Conservation (phyloP, 2,329 filamentous ascomycete species). For the Aspergillus awamori region DNA sequence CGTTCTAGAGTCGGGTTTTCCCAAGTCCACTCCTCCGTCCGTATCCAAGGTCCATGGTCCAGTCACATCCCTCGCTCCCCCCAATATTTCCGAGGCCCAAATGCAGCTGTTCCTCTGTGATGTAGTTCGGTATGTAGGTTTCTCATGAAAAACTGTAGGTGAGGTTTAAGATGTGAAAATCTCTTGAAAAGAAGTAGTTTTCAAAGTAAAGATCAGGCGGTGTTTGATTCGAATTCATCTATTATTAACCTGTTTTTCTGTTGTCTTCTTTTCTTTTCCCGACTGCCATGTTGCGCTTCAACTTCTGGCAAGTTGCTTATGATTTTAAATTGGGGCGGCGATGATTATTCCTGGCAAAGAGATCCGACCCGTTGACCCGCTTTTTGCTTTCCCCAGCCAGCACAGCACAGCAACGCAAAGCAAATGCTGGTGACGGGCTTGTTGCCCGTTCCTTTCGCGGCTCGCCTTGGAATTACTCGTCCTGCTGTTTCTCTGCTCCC, state of each 20-base stretch:
- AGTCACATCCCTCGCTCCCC: not conserved
- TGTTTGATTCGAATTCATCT: not conserved
- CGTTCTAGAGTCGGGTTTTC: not conserved
- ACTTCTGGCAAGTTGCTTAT: not conserved
- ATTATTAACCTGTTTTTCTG: not conserved
- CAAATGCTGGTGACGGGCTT: not conserved
- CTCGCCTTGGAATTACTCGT: no score
- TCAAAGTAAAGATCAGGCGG: not conserved
- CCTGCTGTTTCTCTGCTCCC: not conserved
- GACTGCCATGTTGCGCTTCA: not conserved
- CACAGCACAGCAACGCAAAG: constrained; percentile 4
- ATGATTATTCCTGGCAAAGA: constrained; percentile 10
- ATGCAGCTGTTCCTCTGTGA: not conserved
- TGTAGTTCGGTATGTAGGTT: not conserved
- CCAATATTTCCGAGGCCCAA: not conserved
- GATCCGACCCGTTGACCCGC: constrained; percentile 14
- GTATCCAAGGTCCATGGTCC: not conserved
- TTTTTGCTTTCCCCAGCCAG: constrained; percentile 14
- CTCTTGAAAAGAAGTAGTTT: no score
- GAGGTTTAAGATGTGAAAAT: no score
- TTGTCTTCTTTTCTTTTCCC: not conserved
- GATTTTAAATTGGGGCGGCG: not conserved
- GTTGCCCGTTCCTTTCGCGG: not conserved
- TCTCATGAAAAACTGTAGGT: no score
- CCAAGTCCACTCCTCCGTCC: not conserved